A percentile compares a stretch with the other conserved stretches of the same genome.
These are phyloP conservation scores for Xylaria castorea DNA, from an alignment of 495 filamentous ascomycete species.

Conservation along the genomic window DNA sequence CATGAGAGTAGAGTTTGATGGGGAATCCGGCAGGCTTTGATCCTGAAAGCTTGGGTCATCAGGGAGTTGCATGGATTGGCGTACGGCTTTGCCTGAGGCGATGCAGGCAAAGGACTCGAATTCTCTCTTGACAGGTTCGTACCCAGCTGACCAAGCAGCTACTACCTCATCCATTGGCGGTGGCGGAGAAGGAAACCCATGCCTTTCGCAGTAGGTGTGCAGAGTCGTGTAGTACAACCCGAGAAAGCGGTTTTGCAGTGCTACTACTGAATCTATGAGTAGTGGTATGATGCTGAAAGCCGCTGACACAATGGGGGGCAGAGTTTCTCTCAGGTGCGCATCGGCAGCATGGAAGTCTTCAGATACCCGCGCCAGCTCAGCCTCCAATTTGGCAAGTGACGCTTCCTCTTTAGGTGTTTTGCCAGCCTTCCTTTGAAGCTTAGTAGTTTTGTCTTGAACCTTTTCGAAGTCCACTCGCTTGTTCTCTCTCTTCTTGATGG, in stretches of 20 bases:
- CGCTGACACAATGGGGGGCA: conserved; percentile 77
- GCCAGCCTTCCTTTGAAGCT: conserved; percentile 71
- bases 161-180: conserved; percentile 77
- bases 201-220: conserved; percentile 75
- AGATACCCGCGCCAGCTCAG: conserved; percentile 70
- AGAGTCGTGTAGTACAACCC: conserved; percentile 85
- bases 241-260: conserved; percentile 83
- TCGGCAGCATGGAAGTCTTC: conserved; percentile 86
- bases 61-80: conserved; percentile 60
- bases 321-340: conserved; percentile 73
- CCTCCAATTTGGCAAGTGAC: conserved; percentile 76
- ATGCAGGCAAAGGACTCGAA: conserved; percentile 76
- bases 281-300: conserved; percentile 82
- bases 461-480: conserved; percentile 90
- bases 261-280: conserved; percentile 73
- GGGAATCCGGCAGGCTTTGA: conserved; percentile 29
- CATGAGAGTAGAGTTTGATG: conserved; percentile 27
- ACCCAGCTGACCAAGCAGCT: conserved; percentile 69
- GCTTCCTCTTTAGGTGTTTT: conserved; percentile 80
- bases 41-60: conserved; percentile 36
- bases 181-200: conserved; percentile 74
- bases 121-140: conserved; percentile 69
- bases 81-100: conserved; percentile 76
- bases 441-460: conserved; percentile 74
- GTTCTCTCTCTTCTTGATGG: conserved; percentile 90